These are phyloP conservation scores for Trichoderma sp. DNA, from an alignment of 2,329 filamentous ascomycete genomes.

Conservation along the genomic window DNA sequence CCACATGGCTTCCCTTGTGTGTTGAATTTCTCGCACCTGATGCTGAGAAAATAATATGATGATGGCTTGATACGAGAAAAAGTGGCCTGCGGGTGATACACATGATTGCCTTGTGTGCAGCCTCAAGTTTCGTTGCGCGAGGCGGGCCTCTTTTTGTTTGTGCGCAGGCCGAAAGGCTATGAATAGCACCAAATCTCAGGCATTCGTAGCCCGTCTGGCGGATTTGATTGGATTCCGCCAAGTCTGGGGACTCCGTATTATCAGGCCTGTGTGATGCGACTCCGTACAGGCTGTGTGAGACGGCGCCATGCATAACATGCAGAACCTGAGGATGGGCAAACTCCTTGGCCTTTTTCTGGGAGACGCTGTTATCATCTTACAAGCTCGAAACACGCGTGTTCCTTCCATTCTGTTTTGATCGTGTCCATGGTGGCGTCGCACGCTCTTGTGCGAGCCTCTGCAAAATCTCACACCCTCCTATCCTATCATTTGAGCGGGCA, in stretches of 20 bases:
- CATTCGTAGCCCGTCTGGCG: not conserved
- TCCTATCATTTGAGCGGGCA: not conserved
- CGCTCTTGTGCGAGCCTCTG: not conserved
- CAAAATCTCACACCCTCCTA: not conserved
- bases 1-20: not conserved
- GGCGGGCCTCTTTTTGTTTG: not conserved
- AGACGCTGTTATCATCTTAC: not conserved
- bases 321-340: not conserved
- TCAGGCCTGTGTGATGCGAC: not conserved
- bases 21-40: not conserved
- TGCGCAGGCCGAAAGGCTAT: not conserved
- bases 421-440: not conserved
- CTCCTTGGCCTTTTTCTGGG: not conserved
- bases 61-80: not conserved
- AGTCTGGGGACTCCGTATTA: slow-evolving; percentile 1
- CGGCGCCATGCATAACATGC: not conserved
- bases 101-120: not conserved
- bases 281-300: slow-evolving; percentile 3
- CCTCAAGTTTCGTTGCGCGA: not conserved
- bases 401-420: not conserved
- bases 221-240: not conserved
- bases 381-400: not conserved
- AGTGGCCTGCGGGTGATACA: not conserved
- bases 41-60: not conserved
- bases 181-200: not conserved